Percentiles rank a stretch among this genome's conserved stretches.
Evolutionary conservation across 2,329 filamentous ascomycete species (phyloP).

Genomic region (Pseudogymnoascus sp.): DNA sequence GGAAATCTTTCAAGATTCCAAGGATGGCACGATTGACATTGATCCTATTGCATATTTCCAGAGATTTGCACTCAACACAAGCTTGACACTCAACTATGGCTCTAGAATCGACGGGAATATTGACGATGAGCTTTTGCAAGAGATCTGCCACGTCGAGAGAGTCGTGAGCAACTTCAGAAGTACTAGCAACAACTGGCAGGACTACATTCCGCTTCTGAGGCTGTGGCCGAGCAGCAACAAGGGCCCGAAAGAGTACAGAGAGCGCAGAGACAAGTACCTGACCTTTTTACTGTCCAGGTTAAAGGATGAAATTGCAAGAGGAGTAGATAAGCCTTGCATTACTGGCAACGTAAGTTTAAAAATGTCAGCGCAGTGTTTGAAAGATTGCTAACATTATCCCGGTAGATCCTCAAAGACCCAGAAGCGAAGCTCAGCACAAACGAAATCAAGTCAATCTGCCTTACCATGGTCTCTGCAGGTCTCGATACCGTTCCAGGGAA

Average conservation of each 20-base stretch:
- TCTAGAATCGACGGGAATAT: conserved; percentile 65
- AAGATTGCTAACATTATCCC: conserved; percentile 37
- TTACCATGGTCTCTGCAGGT: conserved; percentile 75
- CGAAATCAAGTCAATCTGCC: conserved; percentile 70
- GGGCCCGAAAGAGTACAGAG: conserved; percentile 55
- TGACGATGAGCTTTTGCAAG: conserved; percentile 56
- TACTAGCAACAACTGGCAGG: conserved; percentile 77
- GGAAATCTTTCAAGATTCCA: conserved; percentile 58
- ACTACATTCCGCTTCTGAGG: conserved; percentile 70
- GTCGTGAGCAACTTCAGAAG: conserved; percentile 68
- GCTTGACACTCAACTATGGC: conserved; percentile 71
- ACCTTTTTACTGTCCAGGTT: conserved; percentile 49
- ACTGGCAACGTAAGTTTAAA: conserved; percentile 49
- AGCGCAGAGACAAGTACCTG: conserved; percentile 60
- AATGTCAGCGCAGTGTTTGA: conserved; percentile 31
- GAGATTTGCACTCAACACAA: conserved; percentile 68
- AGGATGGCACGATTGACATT: conserved; percentile 53
- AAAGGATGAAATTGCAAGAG: conserved; percentile 51
- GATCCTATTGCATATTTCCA: conserved; percentile 68
- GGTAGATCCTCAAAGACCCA: conserved; percentile 25
- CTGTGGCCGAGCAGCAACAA: conserved; percentile 53
- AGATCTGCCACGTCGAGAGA: conserved; percentile 69
- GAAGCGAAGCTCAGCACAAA: conserved; percentile 40
- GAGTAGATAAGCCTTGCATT: conserved; percentile 60
- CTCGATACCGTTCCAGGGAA: conserved; percentile 76